A percentile compares a stretch with the other conserved stretches of the same genome.
These are phyloP conservation scores for Oryza rufipogon DNA, from an alignment of 176 grass and related monocot species.

Conservation along the genomic window DNA sequence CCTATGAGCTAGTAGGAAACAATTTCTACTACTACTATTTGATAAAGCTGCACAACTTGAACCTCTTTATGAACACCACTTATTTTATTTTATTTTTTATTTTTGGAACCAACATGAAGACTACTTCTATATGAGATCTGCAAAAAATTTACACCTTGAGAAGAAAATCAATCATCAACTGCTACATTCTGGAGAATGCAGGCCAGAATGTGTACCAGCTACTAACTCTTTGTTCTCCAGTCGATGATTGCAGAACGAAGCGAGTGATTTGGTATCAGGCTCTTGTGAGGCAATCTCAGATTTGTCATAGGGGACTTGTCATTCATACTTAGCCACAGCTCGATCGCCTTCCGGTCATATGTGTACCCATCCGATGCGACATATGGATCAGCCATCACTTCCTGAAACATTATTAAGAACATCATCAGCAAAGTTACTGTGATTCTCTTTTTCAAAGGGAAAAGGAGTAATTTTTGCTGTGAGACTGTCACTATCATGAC, in stretches of 20 bases:
- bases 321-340: slow-evolving; percentile 74
- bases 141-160: not conserved
- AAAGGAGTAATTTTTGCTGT: not conserved
- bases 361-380: slow-evolving; percentile 88
- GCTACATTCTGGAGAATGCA: not conserved
- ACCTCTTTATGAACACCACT: slow-evolving; percentile 4
- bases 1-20: not conserved
- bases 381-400: slow-evolving; percentile 71
- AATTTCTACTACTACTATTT: slow-evolving; percentile 3
- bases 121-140: not conserved
- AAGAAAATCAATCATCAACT: not conserved
- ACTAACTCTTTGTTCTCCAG: slow-evolving; percentile 51
- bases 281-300: slow-evolving; percentile 57
- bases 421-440: not conserved
- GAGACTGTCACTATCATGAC: not conserved
- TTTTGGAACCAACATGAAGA: not conserved
- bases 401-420: slow-evolving; percentile 33
- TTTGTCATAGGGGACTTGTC: slow-evolving; percentile 84
- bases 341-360: slow-evolving; percentile 75
- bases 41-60: slow-evolving; percentile 10
- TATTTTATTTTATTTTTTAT: not conserved
- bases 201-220: slow-evolving; percentile 12
- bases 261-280: slow-evolving; percentile 73
- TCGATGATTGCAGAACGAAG: slow-evolving; percentile 87
- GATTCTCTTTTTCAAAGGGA: not conserved